Conservation (phyloP, 495 filamentous ascomycete genomes). For the Clavariopsis aquatica region DNA sequence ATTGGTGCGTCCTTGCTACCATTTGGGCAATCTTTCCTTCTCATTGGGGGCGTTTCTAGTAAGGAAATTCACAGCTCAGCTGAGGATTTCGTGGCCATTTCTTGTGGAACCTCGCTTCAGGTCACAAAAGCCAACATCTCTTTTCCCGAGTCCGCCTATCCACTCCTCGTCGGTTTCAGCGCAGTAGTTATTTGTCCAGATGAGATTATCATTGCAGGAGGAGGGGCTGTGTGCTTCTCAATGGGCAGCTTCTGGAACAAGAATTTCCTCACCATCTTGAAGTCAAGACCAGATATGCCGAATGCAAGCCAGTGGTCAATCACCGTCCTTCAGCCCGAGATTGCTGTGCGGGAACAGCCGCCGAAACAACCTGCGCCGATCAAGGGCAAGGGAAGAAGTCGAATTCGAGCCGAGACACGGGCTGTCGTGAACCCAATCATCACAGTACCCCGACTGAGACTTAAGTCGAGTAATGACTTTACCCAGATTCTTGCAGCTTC, state of each 20-base stretch:
- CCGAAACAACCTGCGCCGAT: background rate
- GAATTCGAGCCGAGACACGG: conserved; percentile 3
- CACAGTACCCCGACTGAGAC: conserved; percentile 52
- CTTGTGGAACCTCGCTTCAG: conserved; percentile 1
- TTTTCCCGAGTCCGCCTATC: conserved; percentile 42
- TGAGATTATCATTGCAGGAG: conserved; percentile 65
- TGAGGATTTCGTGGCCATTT: conserved; percentile 23
- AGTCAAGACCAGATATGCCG: conserved; percentile 4
- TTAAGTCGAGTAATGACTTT: conserved; percentile 60
- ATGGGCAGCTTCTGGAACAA: conserved; percentile 79
- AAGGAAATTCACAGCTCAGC: conserved; percentile 9
- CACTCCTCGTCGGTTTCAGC: conserved; percentile 66
- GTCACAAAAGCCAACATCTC: conserved; percentile 1
- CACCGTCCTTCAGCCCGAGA: background rate
- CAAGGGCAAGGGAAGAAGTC: background rate
- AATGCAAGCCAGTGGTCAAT: conserved; percentile 9
- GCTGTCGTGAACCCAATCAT: conserved; percentile 3
- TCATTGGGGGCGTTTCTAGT: conserved; percentile 28
- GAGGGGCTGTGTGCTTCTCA: conserved; percentile 86
- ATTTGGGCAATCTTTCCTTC: conserved; percentile 22
- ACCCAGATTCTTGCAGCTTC: conserved; percentile 56
- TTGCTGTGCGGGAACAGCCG: background rate
- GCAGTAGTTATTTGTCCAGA: conserved; percentile 49
- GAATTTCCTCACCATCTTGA: conserved; percentile 49
- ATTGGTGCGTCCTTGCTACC: conserved; percentile 28